A percentile compares a stretch with the other conserved stretches of the same genome.
Conservation (phyloP, 202 grass and related monocot genomes). For the Schoenoplectus triqueter region DNA sequence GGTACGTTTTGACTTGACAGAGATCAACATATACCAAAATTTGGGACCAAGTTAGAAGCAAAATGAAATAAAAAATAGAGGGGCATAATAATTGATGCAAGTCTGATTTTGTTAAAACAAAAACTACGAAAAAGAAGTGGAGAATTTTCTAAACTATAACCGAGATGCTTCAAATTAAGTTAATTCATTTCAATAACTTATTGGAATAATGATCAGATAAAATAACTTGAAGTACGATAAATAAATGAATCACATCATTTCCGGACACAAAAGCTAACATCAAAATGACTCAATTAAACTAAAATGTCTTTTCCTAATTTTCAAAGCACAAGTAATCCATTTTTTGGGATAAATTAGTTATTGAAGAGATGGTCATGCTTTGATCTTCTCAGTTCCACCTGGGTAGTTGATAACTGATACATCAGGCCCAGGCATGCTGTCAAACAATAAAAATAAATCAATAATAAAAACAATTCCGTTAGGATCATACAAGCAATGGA, state of each 20-base stretch:
- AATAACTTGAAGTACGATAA: background rate
- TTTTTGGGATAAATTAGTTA: conserved; percentile 15
- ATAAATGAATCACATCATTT: background rate
- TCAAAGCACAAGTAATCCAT: background rate
- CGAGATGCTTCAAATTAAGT: background rate
- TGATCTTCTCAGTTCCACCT: conserved; percentile 42
- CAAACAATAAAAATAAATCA: conserved; percentile 4
- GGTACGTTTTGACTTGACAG: background rate
- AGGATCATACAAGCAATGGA: background rate
- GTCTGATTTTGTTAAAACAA: too few species aligned
- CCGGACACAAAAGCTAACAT: background rate
- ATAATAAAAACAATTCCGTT: conserved; percentile 12
- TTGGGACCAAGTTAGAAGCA: background rate
- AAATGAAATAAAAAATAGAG: background rate
- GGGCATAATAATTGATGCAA: background rate
- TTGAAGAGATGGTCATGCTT: background rate
- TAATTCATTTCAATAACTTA: background rate
- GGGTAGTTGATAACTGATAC: conserved; percentile 53
- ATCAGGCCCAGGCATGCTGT: conserved; percentile 68
- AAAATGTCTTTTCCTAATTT: background rate
- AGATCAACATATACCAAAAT: background rate
- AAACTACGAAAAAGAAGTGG: too few species aligned
- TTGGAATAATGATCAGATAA: background rate
- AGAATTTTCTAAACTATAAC: too few species aligned
- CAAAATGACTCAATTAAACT: background rate